Evolutionary conservation across 768 basidiomycete genomes (phyloP), one percentile per base, ranked within the genome.

Genomic region (Trametes cingulata): DNA sequence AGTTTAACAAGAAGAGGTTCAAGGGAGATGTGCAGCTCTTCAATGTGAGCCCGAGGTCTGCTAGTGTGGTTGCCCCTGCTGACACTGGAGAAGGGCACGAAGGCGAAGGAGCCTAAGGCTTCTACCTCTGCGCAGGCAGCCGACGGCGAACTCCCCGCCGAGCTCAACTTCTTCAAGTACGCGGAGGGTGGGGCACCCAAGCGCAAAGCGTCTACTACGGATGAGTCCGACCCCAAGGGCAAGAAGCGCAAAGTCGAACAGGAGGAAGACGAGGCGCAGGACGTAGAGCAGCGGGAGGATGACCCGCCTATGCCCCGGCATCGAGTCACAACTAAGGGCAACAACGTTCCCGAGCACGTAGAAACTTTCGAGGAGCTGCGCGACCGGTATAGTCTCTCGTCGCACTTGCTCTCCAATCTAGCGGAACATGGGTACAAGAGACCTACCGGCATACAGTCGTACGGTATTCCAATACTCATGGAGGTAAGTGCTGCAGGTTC

Each of bases 121-220:
- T 58, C 56, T 14, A 63, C 69, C 29, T 61, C 60, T 15, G 58
- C 67, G 12, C 69, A 58, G 53, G 64, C 58, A 1, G 67, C 68
- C n/a, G 74, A 75, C n/a, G 77, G 75, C 9, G 83, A 82, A 58
- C 80, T 95, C 45, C 94, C 90, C 1, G 65, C 78, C 1, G 91
- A 90, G 67, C 81, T 98, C 7, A 93, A 98, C 72, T 95, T 96
- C 73, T 98, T 98, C 77, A 93, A 89, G 67, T 93, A 93, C 62
- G 86, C 90, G 2, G 80, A 85, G 62, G 82, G 80, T 24, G 77
- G 76, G 17, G 64, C 75, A 8, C 73, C 69, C 35, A 89, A 90
- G 69, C 81, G 85, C 54, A 86, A 85, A 69, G 65, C 65, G 19
- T 45, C 52, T 14, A 60, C 62, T 10, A 15, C 20, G 12, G 24